Base-by-base conservation (phyloP, 495 filamentous ascomycete species). In the Aspergillus sclerotioniger region DNA sequence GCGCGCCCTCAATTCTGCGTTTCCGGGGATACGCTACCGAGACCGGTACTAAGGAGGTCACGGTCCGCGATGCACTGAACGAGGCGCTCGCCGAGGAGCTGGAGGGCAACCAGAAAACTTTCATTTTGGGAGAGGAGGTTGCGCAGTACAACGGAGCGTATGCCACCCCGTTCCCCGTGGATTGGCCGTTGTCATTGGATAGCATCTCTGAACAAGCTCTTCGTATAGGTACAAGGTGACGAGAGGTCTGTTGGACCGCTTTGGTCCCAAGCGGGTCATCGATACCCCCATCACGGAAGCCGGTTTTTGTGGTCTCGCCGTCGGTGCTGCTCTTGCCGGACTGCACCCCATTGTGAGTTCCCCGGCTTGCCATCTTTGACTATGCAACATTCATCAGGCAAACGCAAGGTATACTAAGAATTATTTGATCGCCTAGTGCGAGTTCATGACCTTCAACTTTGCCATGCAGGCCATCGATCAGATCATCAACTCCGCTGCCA, bases 361-460 rank as follows among this genome's bases (percentile, higher is more conserved):
- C 33, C 19, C 4, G 43, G 37, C 3, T 12, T 20, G 32, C 25
- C 25, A 25, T 25, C 25, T 3, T 41, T n/a, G 13, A 15, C 37
- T 6, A 41, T 15, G 2, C 37, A 41, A 37, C 9, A 2, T 37
- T 37, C 33, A 37, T 37, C 7, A 37, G 9, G 3, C 29, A 19
- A 37, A 44, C 31, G 47, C 16, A 39, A 39, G 31, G 21, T 12
- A 17, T 16, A 53, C 58, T 66, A 54, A 60, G 16, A 32, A 25
- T 19, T 10, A 7, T 33, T 10, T 56, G 20, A 25, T 41, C n/a
- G 8, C n/a, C 31, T 70, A 96, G 91, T 96, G 91, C 83, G 92
- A 96, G 78, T 98, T 98, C 85, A 98, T 98, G 94, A 98, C 94
- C 65, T 98, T 96, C 90, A 98, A 98, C 83, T 98, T 98, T 73